These are phyloP conservation scores for Solanum etuberosum DNA, from an alignment of 257 asterid genomes.

Conservation along the genomic window DNA sequence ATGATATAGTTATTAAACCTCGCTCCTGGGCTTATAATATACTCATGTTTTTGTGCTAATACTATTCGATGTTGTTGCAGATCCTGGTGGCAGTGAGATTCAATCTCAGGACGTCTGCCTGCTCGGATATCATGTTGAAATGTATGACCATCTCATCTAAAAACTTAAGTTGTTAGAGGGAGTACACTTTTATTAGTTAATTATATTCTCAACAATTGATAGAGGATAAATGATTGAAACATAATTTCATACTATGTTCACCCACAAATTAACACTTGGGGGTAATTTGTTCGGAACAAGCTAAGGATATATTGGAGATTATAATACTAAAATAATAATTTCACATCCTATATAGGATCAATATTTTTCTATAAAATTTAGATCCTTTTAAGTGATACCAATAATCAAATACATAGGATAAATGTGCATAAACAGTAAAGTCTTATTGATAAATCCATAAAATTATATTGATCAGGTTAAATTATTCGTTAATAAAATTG, in stretches of 20 bases:
- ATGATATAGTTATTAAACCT: too few relatives aligned
- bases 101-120: too few relatives aligned
- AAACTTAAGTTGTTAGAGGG: too few relatives aligned
- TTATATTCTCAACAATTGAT: too few relatives aligned
- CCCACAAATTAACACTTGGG: background rate
- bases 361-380: background rate
- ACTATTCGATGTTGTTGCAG: background rate
- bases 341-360: background rate
- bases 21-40: background rate
- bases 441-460: too few relatives aligned
- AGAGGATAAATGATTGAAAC: background rate
- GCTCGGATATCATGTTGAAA: too few relatives aligned
- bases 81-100: too few relatives aligned
- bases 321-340: background rate
- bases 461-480: too few relatives aligned
- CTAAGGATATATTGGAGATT: background rate
- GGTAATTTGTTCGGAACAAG: background rate
- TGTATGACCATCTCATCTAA: too few relatives aligned
- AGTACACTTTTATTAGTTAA: too few relatives aligned
- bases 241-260: background rate
- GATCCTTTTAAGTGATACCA: background rate
- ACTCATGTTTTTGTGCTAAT: too few relatives aligned
- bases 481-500: too few relatives aligned
- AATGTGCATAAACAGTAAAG: background rate
- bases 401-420: background rate